Evolutionary conservation across 208 protist genomes (phyloP).

Genomic region (Acanthamoeba polyphaga): DNA sequence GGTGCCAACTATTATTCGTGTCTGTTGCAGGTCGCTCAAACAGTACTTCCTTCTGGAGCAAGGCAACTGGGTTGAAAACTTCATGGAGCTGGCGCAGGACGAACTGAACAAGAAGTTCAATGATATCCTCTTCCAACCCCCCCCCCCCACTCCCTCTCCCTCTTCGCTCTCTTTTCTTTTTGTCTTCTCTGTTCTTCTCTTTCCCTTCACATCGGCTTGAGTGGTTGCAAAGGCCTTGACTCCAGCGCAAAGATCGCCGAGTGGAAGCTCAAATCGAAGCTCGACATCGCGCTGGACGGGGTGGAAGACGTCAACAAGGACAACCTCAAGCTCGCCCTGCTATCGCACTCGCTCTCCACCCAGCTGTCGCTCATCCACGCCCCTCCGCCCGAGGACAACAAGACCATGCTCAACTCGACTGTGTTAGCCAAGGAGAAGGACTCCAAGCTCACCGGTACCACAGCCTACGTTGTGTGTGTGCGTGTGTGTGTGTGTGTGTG

Average conservation of each 20-base stretch:
- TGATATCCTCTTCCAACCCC: not conserved
- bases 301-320: slow-evolving; percentile 21
- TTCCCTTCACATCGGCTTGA: not conserved
- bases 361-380: slow-evolving; percentile 35
- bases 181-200: not conserved
- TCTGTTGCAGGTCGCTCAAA: not conserved
- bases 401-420: not conserved
- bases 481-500: not conserved
- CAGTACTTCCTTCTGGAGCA: slow-evolving; percentile 65
- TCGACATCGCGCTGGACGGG: slow-evolving; percentile 29
- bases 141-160: too few relatives aligned
- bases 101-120: slow-evolving; percentile 60
- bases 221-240: not conserved
- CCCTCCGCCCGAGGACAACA: slow-evolving; percentile 17
- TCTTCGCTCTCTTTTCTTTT: not conserved
- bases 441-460: not conserved
- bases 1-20: too few relatives aligned
- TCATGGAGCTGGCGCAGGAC: slow-evolving; percentile 53
- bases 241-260: not conserved
- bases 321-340: slow-evolving; percentile 4
- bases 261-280: slow-evolving; percentile 63
- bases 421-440: not conserved
- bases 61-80: slow-evolving; percentile 47
- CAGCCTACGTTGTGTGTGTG: not conserved
- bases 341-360: slow-evolving; percentile 7